phyloP scores from a whole-genome alignment of 345 rosid genomes.

The Conringia planisiliqua region DNA sequence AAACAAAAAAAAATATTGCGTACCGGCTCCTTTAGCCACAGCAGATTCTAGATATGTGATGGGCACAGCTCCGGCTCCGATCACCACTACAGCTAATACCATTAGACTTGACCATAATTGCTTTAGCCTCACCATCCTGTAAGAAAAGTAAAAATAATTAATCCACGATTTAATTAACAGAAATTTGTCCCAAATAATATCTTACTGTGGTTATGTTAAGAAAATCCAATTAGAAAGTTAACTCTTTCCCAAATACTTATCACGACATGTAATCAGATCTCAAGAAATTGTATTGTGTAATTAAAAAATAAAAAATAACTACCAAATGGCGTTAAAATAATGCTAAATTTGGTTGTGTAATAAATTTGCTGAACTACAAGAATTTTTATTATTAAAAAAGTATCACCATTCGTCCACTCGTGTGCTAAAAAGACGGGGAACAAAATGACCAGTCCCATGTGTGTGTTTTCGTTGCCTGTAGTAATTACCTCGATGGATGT shows the following conservation, averaged over 20 bases:
- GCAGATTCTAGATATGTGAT: slow-evolving; percentile 69
- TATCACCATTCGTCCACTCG: slow-evolving; percentile 4
- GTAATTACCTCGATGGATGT: slow-evolving; percentile 20
- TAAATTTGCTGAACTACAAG: neutral
- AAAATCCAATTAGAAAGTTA: neutral
- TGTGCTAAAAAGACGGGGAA: neutral
- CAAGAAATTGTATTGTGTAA: neutral
- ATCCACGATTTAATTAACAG: neutral
- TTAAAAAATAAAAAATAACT: too few relatives aligned
- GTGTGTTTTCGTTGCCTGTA: slow-evolving; percentile 6
- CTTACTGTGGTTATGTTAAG: neutral
- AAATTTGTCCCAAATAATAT: neutral
- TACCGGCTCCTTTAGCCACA: slow-evolving; percentile 88
- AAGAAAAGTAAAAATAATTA: neutral
- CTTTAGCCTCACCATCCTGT: slow-evolving; percentile 21
- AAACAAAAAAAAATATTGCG: neutral
- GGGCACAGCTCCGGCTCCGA: slow-evolving; percentile 38
- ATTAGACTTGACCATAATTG: slow-evolving; percentile 27
- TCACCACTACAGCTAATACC: slow-evolving; percentile 22
- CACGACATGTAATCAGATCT: neutral
- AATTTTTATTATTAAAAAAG: neutral
- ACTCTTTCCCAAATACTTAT: neutral
- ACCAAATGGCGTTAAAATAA: neutral
- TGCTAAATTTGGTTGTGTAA: neutral
- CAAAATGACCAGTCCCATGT: slow-evolving; percentile 27